Evolutionary conservation across 129 eudicot genomes (phyloP), one percentile per base, ranked within the genome.

Genomic region (Erigeron canadensis): DNA sequence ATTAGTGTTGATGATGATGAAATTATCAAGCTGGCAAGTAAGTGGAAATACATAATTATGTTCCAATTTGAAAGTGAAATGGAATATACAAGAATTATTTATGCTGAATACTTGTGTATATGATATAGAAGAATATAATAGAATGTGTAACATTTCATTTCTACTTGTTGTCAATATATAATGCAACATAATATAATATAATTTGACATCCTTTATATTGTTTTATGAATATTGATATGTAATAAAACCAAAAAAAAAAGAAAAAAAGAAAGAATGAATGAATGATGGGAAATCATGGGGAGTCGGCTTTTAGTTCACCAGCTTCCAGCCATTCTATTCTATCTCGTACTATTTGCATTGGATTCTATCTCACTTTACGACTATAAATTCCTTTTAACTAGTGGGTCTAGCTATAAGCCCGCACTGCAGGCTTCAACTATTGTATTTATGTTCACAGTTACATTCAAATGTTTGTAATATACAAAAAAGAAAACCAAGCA

Each of bases 1-100:
- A 75, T 51, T 66, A 45, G 28, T 65, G 9, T 22, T 17, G 67
- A 67, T 75, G 57, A 45, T 43, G 39, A 67, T 39, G 48, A 43
- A 67, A 34, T 51, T 76, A 76, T 69, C 69, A 67, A 76, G 63
- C 80, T 76, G 80, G 80, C 80, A 43, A 67, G 34, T 6, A 45
- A 46, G 69, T 72, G 21, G 5, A 57, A 42, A 22, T 22, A 74
- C 37, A 75, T 64, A 51, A 42, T 41, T 48, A 38, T n/a, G 42
- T 16, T 13, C 34, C 18, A 39, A 21, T 1, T 39, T 60, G 39
- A 45, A 59, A 41, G 39, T 60, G 54, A 55, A 51, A 71, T 18
- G 4, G 15, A 42, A 21, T 41, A n/a, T 8, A 5, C 6, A 71
- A 10, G 21, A 21, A 4, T 58, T 42, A 3, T 40, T 9, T 21